Conservation (phyloP, 2,329 filamentous ascomycete species). For the Ascosphaera aggregata region DNA sequence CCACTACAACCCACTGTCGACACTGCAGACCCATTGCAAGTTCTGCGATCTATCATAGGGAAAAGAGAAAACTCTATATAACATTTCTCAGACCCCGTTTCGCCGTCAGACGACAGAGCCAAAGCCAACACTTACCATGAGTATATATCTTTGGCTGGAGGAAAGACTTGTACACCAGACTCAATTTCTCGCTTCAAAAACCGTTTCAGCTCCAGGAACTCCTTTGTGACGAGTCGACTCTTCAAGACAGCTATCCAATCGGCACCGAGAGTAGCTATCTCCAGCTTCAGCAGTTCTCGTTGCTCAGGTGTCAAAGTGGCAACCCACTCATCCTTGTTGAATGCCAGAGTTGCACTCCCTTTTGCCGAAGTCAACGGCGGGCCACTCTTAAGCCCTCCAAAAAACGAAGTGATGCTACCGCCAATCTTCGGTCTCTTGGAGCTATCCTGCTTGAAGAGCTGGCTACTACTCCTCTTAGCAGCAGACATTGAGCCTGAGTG, state of each 20-base stretch:
- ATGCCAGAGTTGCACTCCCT: constrained; percentile 25
- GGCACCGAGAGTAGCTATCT: constrained; percentile 78
- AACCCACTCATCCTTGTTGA: constrained; percentile 85
- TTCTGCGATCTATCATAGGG: no score
- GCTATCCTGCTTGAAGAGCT: not conserved
- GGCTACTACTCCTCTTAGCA: not conserved
- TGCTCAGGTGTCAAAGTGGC: constrained; percentile 57
- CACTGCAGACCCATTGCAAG: no score
- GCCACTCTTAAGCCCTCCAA: constrained; percentile 41
- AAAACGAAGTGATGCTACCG: constrained; percentile 73
- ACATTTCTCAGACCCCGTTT: no score
- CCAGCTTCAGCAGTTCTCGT: constrained; percentile 56
- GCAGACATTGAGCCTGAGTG: not conserved
- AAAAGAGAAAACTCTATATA: no score
- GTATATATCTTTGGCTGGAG: constrained; percentile 73
- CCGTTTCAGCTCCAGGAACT: constrained; percentile 70
- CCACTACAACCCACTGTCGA: no score
- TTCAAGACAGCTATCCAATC: constrained; percentile 81
- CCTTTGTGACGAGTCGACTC: constrained; percentile 53
- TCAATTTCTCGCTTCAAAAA: constrained; percentile 63
- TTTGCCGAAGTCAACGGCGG: constrained; percentile 4
- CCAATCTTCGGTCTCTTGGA: constrained; percentile 50
- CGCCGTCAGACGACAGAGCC: not conserved
- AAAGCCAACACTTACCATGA: constrained; percentile 47
- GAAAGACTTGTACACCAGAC: constrained; percentile 58